Base-by-base conservation (phyloP, 345 rosid genomes). In the Linum usitatissimum region DNA sequence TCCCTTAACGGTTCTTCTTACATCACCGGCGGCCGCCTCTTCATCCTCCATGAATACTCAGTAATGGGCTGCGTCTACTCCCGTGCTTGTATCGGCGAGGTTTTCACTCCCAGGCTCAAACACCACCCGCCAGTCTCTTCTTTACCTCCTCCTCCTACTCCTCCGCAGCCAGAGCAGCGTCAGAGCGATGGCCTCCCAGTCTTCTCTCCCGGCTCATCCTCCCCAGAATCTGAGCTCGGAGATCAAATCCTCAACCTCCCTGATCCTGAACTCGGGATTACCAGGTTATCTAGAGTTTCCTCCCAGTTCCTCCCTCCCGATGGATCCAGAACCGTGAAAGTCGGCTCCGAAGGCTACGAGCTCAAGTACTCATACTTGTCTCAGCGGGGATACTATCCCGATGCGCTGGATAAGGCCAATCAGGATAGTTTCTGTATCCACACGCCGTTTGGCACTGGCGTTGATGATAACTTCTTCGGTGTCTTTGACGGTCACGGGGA, bases 401-500 rank as follows among this genome's bases (percentile, higher is more conserved):
- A 90, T 68, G 99, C 94, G 59, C 67, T 89, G 0, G 97, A 93
- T 73, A 93, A 93, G 72, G 95, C 95, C 39, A 93, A 93, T 78
- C 99, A 93, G 66, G 99, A 93, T 60, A 93, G 99, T 73, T 93
- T 89, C 54, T 87, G 97, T 13, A 90, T 93, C 45, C 96, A 93
- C 69, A 87, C 96, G 5, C 96, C 99, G 9, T 87, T 87, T 48
- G 99, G 97, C 6, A 74, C 81, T 1, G 76, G 74, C 64, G 75
- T 78, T 0, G 82, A 79, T 30, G 97, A 93, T 66, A 75, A 90
- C 70, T 93, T 93, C 71, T 93, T 93, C 57, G 97, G 97, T 0
- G 96, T 93, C n/a, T 93, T 93, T 53, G 99, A 93, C 68, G 99
- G 99, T 0, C 99, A 93, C 30, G 99, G 99, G 2, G 99, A 93